phyloP scores from a whole-genome alignment of 495 filamentous ascomycete species.

The Penicillium subrubescens region DNA sequence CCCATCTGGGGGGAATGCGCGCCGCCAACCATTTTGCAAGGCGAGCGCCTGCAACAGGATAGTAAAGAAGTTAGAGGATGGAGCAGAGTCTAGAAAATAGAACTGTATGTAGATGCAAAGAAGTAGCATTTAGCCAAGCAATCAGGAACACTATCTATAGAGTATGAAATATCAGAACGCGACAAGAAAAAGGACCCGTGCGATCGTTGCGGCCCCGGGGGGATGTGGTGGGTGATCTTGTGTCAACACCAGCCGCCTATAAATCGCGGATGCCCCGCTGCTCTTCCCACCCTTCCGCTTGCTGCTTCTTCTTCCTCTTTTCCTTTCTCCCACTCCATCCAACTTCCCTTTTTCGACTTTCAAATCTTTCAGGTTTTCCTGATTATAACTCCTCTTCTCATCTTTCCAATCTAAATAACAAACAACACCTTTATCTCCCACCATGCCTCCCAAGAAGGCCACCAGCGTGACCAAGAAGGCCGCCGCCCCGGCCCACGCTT shows the following conservation, averaged over 20 bases:
- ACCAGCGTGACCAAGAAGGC: conserved; percentile 54
- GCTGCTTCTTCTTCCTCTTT: conserved; percentile 28
- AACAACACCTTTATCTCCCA: conserved; percentile 23
- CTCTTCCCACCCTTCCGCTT: conserved; percentile 42
- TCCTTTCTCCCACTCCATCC: conserved; percentile 8
- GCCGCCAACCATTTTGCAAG: conserved; percentile 10
- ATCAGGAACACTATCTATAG: conserved; percentile 15
- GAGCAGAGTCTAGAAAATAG: background rate
- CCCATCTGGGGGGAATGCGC: conserved; percentile 26
- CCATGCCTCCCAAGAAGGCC: conserved; percentile 59
- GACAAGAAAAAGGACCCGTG: conserved; percentile 21
- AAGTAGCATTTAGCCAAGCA: conserved; percentile 3
- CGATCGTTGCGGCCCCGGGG: conserved; percentile 14
- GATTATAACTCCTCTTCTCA: conserved; percentile 14
- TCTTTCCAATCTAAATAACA: conserved; percentile 18
- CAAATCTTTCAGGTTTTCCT: conserved; percentile 19
- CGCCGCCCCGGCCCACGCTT: conserved; percentile 52
- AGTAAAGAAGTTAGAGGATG: background rate
- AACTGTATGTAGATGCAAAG: conserved; percentile 7
- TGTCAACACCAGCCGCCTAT: conserved; percentile 52
- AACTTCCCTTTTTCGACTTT: conserved; percentile 4
- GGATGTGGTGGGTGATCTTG: conserved; percentile 40
- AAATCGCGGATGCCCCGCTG: conserved; percentile 55
- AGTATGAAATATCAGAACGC: conserved; percentile 13
- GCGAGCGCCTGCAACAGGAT: background rate